Evolutionary conservation across 495 filamentous ascomycete species (phyloP), one percentile per base, ranked within the genome.

Genomic region (Aspergillus nidulans): DNA sequence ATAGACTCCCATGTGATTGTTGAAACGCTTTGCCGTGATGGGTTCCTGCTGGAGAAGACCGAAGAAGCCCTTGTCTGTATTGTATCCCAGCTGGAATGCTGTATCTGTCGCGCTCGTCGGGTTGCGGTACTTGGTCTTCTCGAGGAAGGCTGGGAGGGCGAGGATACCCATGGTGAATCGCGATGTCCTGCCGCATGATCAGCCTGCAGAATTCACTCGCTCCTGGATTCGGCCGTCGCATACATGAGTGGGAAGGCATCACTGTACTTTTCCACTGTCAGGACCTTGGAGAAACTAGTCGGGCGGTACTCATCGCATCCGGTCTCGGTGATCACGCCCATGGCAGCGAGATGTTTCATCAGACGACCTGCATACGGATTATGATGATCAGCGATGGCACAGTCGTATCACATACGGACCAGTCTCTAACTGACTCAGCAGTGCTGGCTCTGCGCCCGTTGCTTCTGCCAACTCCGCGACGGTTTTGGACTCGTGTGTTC

Each of bases 291-390:
- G 26, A 79, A 66, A 16, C 66, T 66, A 26, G 66, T 79, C 1
- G 62, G 59, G 7, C 44, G 42, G 57, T 78, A 81, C 24, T 66
- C 68, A 50, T 79, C 66, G 1, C 28, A 24, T 7, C 62, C 70
- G 10, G 62, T 70, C 58, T 80, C 69, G 16, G 43, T 44, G 12
- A 81, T 57, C 45, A 74, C 60, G 1, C 69, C 70, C 66, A 75
- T 74, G 38, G 76, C 69, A 3, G 68, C 72, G 1, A 79, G 57
- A 45, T 81, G 76, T 38, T 67, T 69, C 54, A 79, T 58, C 25
- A 77, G 52, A 6, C 69, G 71, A 2, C 52, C 61, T 34, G 30
- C 57, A 34, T 1, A 39, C 30, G 12, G 12, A 39, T 39, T 6
- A 6, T 15, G 4, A 5, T 18, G 18, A 13, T 19, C 16, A 41